Conservation (phyloP, 1,284 basidiomycete species). For the Papiliotrema laurentii region DNA sequence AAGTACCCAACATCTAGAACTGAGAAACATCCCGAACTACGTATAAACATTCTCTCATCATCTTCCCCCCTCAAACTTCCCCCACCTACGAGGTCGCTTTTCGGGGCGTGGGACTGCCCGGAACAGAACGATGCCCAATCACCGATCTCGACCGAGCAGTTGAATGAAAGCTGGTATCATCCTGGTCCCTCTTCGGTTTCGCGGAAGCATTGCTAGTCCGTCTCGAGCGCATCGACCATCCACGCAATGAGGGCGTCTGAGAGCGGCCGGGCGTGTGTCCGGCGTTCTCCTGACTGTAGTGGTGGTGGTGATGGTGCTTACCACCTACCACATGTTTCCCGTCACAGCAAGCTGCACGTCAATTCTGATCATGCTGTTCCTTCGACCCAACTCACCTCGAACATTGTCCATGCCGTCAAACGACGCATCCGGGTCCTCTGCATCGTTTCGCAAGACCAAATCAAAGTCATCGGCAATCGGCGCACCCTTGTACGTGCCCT, state of each 20-base stretch:
- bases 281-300: conserved; percentile 50
- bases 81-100: conserved; percentile 1
- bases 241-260: conserved; percentile 29
- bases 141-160: conserved; percentile 1
- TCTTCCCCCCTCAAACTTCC: background rate
- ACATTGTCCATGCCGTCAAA: conserved; percentile 95
- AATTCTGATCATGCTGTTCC: background rate
- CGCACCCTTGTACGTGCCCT: conserved; percentile 38
- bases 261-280: conserved; percentile 21
- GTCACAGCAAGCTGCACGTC: conserved; percentile 73
- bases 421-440: conserved; percentile 68
- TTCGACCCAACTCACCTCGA: conserved; percentile 49
- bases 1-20: too few species aligned
- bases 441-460: conserved; percentile 53
- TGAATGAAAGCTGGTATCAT: background rate
- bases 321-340: conserved; percentile 72
- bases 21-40: too few species aligned
- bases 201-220: conserved; percentile 12
- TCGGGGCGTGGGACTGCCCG: conserved; percentile 3
- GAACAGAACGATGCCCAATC: background rate
- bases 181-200: background rate
- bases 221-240: conserved; percentile 27
- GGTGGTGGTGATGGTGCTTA: conserved; percentile 52
- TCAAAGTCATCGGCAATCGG: conserved; percentile 58
- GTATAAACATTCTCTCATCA: too few species aligned